Conservation (phyloP, 768 basidiomycete species). For the Mycena metata region DNA sequence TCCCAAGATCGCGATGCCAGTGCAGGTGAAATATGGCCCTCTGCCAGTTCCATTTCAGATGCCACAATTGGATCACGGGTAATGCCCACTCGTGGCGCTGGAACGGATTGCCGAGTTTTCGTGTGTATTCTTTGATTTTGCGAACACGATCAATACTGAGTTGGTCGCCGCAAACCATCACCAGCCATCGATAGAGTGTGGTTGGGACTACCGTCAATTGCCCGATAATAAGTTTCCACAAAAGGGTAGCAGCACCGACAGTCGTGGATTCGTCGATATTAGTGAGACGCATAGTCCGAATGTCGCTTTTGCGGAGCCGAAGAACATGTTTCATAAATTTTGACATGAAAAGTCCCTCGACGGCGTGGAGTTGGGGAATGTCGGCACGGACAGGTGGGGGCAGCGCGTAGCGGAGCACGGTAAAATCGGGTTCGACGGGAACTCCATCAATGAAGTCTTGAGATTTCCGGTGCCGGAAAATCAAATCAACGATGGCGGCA, state of each 20-base stretch:
- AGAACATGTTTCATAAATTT: conserved; percentile 31
- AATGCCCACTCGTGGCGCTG: conserved; percentile 35
- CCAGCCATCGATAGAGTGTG: conserved; percentile 18
- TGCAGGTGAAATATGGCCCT: conserved; percentile 36
- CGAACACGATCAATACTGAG: conserved; percentile 35
- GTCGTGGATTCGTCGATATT: conserved; percentile 37
- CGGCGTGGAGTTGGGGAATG: too few species aligned
- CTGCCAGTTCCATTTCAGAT: conserved; percentile 38
- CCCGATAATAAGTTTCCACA: conserved; percentile 26
- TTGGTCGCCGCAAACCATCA: conserved; percentile 40
- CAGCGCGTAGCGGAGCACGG: too few species aligned
- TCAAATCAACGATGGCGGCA: too few species aligned
- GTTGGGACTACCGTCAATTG: conserved; percentile 26
- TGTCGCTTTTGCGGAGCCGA: conserved; percentile 28
- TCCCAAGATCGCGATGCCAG: conserved; percentile 19
- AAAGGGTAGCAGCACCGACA: conserved; percentile 7
- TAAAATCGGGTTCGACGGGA: too few species aligned
- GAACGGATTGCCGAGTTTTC: conserved; percentile 15
- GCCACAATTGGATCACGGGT: conserved; percentile 40
- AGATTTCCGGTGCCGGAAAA: too few species aligned
- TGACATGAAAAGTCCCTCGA: too few species aligned
- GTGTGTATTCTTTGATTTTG: conserved; percentile 29
- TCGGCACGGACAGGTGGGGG: too few species aligned
- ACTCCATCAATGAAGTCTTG: too few species aligned
- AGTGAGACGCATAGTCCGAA: conserved; percentile 23